Percentiles rank a stretch among this genome's conserved stretches.
These are phyloP conservation scores for Termitomyces sp. DNA, from an alignment of 768 basidiomycete genomes.

Conservation along the genomic window DNA sequence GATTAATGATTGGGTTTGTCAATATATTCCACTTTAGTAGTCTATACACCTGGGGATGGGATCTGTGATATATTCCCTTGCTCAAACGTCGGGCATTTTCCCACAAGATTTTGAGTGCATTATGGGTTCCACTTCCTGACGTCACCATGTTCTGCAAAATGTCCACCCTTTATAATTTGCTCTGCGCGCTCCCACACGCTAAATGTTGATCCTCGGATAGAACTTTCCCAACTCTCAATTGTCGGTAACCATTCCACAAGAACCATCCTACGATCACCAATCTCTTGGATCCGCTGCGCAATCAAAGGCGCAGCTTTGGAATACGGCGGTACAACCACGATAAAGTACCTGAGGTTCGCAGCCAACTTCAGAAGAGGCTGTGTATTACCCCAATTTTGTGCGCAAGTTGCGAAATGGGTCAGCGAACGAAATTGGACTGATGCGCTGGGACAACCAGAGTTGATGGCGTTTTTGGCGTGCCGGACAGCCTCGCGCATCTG, in stretches of 20 bases:
- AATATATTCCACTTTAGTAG: no score
- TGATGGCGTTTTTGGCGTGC: constrained; percentile 3
- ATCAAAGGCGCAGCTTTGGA: constrained; percentile 12
- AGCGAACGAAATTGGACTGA: constrained; percentile 11
- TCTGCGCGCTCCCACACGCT: constrained; percentile 15
- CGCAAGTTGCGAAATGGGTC: constrained; percentile 17
- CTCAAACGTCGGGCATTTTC: neutral
- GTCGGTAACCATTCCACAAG: constrained; percentile 12
- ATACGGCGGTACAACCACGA: constrained; percentile 12
- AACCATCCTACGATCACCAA: constrained; percentile 16
- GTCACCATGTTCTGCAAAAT: neutral
- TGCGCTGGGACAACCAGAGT: constrained; percentile 2
- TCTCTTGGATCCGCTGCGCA: constrained; percentile 14
- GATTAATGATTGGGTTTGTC: no score
- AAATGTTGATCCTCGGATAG: constrained; percentile 3
- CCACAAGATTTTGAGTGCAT: neutral
- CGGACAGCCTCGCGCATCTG: constrained; percentile 14
- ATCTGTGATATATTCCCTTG: neutral
- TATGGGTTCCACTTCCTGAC: neutral
- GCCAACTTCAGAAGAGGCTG: constrained; percentile 15
- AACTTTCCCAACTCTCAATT: constrained; percentile 13
- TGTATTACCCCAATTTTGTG: constrained; percentile 18
- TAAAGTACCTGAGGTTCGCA: constrained; percentile 15
- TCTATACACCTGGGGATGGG: no score
- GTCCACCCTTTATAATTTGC: neutral